Percentiles rank a stretch among this genome's conserved stretches.
Conservation (phyloP, 768 basidiomycete genomes). For the Lactifluus volemus region DNA sequence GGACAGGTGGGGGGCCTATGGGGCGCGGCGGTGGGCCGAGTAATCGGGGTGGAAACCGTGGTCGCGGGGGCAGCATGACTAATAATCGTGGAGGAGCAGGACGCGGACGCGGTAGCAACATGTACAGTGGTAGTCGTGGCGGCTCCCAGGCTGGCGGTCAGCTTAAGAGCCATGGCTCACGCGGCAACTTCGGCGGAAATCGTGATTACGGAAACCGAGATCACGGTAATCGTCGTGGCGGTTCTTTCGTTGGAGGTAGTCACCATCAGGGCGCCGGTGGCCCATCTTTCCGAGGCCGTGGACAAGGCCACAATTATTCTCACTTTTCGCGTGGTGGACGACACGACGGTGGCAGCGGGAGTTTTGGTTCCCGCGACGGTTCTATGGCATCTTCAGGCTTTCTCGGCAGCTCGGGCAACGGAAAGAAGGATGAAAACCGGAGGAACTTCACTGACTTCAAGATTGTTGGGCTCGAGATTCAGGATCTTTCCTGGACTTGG, state of each 20-base stretch:
- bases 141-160: conserved; percentile 35
- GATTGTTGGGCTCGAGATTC: conserved; percentile 79
- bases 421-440: conserved; percentile 83
- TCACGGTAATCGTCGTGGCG: conserved; percentile 57
- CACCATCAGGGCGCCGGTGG: conserved; percentile 2
- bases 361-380: conserved; percentile 38
- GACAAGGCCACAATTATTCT: conserved; percentile 41
- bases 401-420: conserved; percentile 26
- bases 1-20: conserved; percentile 30
- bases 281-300: conserved; percentile 43
- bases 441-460: conserved; percentile 98
- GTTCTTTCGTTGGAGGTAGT: conserved; percentile 48
- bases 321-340: conserved; percentile 31
- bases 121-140: conserved; percentile 31
- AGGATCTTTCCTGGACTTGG: conserved; percentile 82
- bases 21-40: conserved; percentile 37
- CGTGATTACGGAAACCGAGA: conserved; percentile 45
- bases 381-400: conserved; percentile 18
- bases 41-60: conserved; percentile 33
- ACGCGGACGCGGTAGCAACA: conserved; percentile 32
- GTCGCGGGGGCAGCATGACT: conserved; percentile 45
- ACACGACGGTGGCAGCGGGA: conserved; percentile 33
- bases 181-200: conserved; percentile 56
- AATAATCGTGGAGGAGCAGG: conserved; percentile 32
- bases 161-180: conserved; percentile 54